Conservation (phyloP, 1,284 basidiomycete species). For the Tetrapyrgos nigripes region DNA sequence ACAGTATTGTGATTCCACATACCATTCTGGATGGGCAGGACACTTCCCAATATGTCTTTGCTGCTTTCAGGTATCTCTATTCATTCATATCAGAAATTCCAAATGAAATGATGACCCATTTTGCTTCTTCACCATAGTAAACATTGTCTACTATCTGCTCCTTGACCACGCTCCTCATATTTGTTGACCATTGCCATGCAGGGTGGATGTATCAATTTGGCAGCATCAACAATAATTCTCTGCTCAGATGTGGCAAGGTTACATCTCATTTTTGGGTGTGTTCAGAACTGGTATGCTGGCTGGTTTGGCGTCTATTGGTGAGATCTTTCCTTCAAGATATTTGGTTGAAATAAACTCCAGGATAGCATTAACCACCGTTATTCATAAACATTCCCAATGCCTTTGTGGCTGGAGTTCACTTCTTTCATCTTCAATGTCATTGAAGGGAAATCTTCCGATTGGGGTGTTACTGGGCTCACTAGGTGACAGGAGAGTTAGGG, state of each 20-base stretch:
- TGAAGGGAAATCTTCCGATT: conserved; percentile 88
- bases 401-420: conserved; percentile 89
- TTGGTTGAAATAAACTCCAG: too few relatives aligned
- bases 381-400: conserved; percentile 63
- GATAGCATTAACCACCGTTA: conserved; percentile 63
- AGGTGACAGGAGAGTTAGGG: conserved; percentile 54
- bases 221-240: conserved; percentile 75
- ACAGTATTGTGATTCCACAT: conserved; percentile 89
- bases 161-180: conserved; percentile 54
- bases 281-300: conserved; percentile 60
- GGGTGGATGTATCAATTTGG: conserved; percentile 46
- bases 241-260: conserved; percentile 65
- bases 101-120: background rate
- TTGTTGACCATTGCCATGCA: conserved; percentile 40
- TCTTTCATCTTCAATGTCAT: conserved; percentile 89
- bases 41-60: conserved; percentile 94
- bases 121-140: conserved; percentile 54
- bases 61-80: conserved; percentile 72
- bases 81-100: background rate
- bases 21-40: conserved; percentile 92
- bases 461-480: conserved; percentile 78
- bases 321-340: too few relatives aligned
- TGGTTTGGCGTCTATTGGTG: conserved; percentile 65
- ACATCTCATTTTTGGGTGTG: conserved; percentile 51
- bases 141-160: conserved; percentile 65